phyloP scores from a whole-genome alignment of 345 rosid species.

The Eucalyptus tenuipes region DNA sequence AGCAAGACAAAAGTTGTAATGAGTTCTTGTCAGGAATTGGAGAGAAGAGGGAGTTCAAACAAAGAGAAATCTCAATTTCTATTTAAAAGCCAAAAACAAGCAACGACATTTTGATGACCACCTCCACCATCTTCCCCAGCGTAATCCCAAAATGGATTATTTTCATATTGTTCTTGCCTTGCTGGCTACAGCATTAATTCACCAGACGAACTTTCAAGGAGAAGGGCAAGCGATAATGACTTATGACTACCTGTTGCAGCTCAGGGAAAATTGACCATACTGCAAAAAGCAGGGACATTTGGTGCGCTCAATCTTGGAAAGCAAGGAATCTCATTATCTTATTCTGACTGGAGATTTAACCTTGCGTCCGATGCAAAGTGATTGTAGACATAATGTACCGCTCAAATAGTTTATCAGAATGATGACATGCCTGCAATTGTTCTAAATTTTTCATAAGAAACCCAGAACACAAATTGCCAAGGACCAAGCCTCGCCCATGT shows the following conservation, averaged over 20 bases:
- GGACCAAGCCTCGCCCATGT: slow-evolving; percentile 97
- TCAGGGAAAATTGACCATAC: neutral
- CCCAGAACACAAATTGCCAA: slow-evolving; percentile 95
- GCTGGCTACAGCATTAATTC: neutral
- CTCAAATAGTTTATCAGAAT: slow-evolving; percentile 23
- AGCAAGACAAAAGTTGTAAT: neutral
- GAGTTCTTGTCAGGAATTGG: neutral
- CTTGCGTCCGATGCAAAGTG: neutral
- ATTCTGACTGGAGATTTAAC: neutral
- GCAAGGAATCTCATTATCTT: neutral
- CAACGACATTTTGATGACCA: neutral
- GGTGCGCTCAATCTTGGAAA: neutral
- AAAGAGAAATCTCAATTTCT: neutral
- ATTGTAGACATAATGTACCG: neutral
- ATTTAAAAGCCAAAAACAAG: neutral
- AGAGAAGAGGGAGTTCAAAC: neutral
- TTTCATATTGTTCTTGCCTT: neutral
- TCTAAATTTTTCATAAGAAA: slow-evolving; percentile 71
- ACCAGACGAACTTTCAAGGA: neutral
- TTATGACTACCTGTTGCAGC: neutral
- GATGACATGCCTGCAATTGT: slow-evolving; percentile 58
- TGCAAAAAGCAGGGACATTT: neutral
- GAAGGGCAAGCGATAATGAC: neutral
- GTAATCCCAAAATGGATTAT: neutral
- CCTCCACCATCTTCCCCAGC: neutral